Evolutionary conservation across 129 eudicot genomes (phyloP).

Genomic region (Ambrosia trifida): DNA sequence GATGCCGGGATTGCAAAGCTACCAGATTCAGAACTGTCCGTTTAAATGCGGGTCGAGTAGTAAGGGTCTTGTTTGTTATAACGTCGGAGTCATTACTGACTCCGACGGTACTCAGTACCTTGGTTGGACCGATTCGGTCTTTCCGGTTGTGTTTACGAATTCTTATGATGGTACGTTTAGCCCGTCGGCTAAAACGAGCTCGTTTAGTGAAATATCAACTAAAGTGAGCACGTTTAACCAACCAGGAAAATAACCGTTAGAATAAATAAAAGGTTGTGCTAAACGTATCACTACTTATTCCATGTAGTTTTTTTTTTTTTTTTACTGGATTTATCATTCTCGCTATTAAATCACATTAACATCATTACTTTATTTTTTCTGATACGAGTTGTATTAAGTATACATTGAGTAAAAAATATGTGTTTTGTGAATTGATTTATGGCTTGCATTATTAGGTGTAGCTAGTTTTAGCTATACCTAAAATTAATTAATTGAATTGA

Average conservation of each 20-base stretch:
- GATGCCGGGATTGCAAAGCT: conserved; percentile 37
- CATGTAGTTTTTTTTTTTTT: too few relatives aligned
- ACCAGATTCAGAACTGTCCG: conserved; percentile 36
- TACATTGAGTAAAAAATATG: too few relatives aligned
- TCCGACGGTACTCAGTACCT: conserved; percentile 13
- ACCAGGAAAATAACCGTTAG: background rate
- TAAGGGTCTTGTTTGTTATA: conserved; percentile 21
- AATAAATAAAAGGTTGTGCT: background rate
- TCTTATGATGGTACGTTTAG: background rate
- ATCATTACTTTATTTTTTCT: too few relatives aligned
- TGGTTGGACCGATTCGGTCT: conserved; percentile 26
- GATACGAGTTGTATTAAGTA: too few relatives aligned
- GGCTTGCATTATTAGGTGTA: too few relatives aligned
- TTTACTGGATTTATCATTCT: too few relatives aligned
- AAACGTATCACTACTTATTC: background rate
- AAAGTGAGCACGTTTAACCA: conserved; percentile 14
- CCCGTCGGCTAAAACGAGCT: background rate
- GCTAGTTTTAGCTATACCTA: too few relatives aligned
- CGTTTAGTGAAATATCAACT: background rate
- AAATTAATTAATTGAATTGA: too few relatives aligned
- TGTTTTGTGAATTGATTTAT: too few relatives aligned
- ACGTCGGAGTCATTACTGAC: conserved; percentile 16
- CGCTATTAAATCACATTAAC: too few relatives aligned
- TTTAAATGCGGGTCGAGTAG: conserved; percentile 31
- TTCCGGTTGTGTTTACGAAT: conserved; percentile 25